Evolutionary conservation across 2,329 filamentous ascomycete genomes (phyloP).

Genomic region (Teratosphaeria zuluensis): DNA sequence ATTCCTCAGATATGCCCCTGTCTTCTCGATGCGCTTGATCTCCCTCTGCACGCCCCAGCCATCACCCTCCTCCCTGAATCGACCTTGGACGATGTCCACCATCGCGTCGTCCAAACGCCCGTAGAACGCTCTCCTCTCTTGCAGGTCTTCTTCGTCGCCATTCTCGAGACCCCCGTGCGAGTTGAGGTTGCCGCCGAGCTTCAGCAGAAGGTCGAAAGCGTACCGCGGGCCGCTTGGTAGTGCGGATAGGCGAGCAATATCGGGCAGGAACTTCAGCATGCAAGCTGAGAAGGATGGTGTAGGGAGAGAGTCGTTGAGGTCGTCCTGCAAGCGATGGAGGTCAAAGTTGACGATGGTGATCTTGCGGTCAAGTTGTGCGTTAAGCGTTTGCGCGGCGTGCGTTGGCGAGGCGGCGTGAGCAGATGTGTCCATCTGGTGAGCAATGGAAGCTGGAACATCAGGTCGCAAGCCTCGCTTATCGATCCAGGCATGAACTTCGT

Average conservation of each 20-base stretch:
- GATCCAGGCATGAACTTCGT: constrained; percentile 45
- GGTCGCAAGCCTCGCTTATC: constrained; percentile 45
- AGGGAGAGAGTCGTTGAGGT: constrained; percentile 45
- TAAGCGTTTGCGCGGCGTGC: constrained; percentile 41
- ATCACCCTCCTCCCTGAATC: constrained; percentile 41
- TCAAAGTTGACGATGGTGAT: constrained; percentile 50
- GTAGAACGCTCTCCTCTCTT: constrained; percentile 42
- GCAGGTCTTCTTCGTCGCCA: constrained; percentile 38
- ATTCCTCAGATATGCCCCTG: constrained; percentile 41
- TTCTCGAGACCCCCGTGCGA: constrained; percentile 43
- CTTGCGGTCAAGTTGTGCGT: constrained; percentile 48
- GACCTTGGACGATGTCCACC: constrained; percentile 43
- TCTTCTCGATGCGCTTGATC: constrained; percentile 48
- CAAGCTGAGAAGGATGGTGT: constrained; percentile 43
- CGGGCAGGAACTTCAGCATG: constrained; percentile 46
- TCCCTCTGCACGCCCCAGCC: constrained; percentile 43
- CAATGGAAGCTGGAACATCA: constrained; percentile 45
- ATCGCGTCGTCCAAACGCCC: constrained; percentile 39
- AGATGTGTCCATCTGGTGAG: constrained; percentile 43
- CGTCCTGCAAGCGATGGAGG: constrained; percentile 46
- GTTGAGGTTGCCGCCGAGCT: constrained; percentile 47
- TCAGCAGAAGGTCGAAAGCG: constrained; percentile 46
- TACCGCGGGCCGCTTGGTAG: constrained; percentile 40
- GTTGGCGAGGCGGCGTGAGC: constrained; percentile 29
- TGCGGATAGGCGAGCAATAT: constrained; percentile 41